Evolutionary conservation across 495 filamentous ascomycete genomes (phyloP).

Genomic region (Penicillium diatomitis): DNA sequence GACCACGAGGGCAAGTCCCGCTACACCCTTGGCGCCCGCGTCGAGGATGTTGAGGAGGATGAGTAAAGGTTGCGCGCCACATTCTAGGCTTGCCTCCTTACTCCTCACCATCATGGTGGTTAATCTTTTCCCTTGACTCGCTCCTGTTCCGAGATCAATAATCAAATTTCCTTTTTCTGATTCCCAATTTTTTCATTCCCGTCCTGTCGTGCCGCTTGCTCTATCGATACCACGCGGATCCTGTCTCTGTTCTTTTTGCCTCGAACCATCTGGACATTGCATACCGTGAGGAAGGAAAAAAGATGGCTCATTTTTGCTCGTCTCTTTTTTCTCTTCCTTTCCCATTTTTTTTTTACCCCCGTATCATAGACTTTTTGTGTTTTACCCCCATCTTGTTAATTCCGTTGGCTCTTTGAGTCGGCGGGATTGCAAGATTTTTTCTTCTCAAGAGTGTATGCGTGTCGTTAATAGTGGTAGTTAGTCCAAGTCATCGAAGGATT

Average conservation of each 20-base stretch:
- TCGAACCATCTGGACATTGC: constrained; percentile 9
- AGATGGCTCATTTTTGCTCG: too few species aligned
- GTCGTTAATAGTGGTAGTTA: too few species aligned
- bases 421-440: too few species aligned
- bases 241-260: constrained; percentile 7
- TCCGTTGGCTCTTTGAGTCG: too few species aligned
- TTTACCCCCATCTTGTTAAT: too few species aligned
- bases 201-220: constrained; percentile 7
- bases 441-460: too few species aligned
- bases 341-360: too few species aligned
- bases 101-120: not conserved
- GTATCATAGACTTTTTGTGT: too few species aligned
- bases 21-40: constrained; percentile 52
- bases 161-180: constrained; percentile 22
- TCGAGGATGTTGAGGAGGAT: constrained; percentile 61
- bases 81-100: not conserved
- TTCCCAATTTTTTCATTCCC: constrained; percentile 2
- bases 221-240: constrained; percentile 18
- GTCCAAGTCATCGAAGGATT: too few species aligned
- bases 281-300: not conserved
- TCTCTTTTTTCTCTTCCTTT: too few species aligned
- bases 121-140: constrained; percentile 15
- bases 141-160: constrained; percentile 24
- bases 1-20: constrained; percentile 46
- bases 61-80: constrained; percentile 37